Evolutionary conservation across 1,139 yeast species (phyloP), one percentile per base, ranked within the genome.

Genomic region (Sugiyamaella japonica): DNA sequence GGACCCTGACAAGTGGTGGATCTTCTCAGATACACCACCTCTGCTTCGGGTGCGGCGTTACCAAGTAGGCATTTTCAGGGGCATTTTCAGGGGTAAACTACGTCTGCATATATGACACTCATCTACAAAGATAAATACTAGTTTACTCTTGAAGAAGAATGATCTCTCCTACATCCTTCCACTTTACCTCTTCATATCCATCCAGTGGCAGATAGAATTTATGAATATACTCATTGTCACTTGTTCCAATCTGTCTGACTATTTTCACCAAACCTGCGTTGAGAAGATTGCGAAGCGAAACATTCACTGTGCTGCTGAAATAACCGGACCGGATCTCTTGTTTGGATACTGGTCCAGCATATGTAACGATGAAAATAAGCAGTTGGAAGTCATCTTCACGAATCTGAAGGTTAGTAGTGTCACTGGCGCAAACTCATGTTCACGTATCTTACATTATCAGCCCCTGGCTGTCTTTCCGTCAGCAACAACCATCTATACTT

Each of bases 271-370:
- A 15, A 2, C 31, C 31, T 12, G 29, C 32, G 7, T 34, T 16
- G 15, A 44, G 39, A 12, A 34, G 17, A 20, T 23, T 44, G 2
- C 28, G 16, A 13, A 44, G 39, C 13, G 3, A 1, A 20, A 17
- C 3, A 5, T 23, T 20, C 3, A 34, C 16, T 20, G 9, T 32
- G 25, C 31, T 44, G 17, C 17, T 37, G 17, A 32, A 4, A 44
- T 20, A 44, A 9, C 48, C 17, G 4, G 25, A 12, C n/a, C 25
- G 15, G 10, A 44, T 32, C 17, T 32, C 40, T 10, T 31, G n/a
- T 10, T 44, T 31, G 7, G 48, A 31, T 3, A 44, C 40, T 3
- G 48, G 48, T 9, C 48, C 48, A 32, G 48, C 48, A 31, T 32
- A 44, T 20, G 12, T 20, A 7, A 44, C 39, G 3, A 44, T 44